Conservation (phyloP, 2,329 filamentous ascomycete genomes). For the Clonostachys rhizophaga region DNA sequence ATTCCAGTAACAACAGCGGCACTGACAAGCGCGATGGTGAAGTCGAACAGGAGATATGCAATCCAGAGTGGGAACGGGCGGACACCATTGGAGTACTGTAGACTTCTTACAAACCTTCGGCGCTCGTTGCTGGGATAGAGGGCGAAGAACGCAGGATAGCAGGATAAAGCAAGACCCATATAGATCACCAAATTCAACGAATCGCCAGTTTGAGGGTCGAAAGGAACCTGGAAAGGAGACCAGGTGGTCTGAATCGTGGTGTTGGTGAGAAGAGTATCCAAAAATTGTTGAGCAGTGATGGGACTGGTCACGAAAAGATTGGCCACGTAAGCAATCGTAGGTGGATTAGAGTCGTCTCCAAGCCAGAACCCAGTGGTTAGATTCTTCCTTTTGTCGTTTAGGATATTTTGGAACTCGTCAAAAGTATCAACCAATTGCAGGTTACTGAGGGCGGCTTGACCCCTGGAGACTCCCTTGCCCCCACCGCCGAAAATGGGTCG, state of each 20-base stretch:
- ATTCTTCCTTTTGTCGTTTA: conserved; percentile 58
- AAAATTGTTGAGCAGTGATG: conserved; percentile 60
- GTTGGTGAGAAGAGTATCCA: conserved; percentile 63
- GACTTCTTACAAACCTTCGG: conserved; percentile 69
- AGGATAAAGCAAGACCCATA: conserved; percentile 71
- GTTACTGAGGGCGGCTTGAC: conserved; percentile 9
- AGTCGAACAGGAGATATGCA: conserved; percentile 79
- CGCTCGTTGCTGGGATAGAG: conserved; percentile 87
- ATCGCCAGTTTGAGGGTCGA: conserved; percentile 62
- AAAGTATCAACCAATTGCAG: conserved; percentile 58
- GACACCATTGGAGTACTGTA: conserved; percentile 92
- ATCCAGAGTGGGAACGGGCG: conserved; percentile 78
- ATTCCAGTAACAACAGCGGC: conserved; percentile 65
- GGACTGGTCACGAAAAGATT: conserved; percentile 53
- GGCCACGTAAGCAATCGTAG: conserved; percentile 68
- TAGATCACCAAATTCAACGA: conserved; percentile 78
- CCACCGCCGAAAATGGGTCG: conserved; percentile 27
- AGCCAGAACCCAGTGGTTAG: conserved; percentile 77
- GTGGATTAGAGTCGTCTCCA: conserved; percentile 50
- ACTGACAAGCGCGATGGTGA: conserved; percentile 62
- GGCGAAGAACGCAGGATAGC: conserved; percentile 82
- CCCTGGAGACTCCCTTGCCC: conserved; percentile 3
- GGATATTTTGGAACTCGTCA: conserved; percentile 62
- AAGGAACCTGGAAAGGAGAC: conserved; percentile 71
- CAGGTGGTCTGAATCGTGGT: conserved; percentile 68